Percentiles rank a stretch among this genome's conserved stretches.
Evolutionary conservation across 331 rosid species (phyloP).

Genomic region (Malus hybrid): DNA sequence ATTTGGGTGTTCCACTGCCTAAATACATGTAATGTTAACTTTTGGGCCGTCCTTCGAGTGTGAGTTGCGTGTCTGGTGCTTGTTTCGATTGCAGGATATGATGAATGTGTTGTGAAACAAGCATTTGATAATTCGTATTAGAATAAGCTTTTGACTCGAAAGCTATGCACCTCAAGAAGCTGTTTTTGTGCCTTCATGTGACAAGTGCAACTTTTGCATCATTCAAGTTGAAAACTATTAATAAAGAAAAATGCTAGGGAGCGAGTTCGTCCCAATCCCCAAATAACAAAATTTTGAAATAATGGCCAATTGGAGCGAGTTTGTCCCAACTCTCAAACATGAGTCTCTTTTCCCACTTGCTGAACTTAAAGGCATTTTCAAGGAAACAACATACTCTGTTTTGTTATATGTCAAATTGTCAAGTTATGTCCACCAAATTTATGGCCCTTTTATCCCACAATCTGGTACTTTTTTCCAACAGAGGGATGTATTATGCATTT

Average conservation of each 20-base stretch:
- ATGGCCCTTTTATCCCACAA: no score
- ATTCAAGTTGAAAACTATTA: not conserved
- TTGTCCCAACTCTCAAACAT: not conserved
- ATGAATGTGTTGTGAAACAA: not conserved
- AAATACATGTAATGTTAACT: not conserved
- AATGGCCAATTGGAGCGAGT: not conserved
- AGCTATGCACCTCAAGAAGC: not conserved
- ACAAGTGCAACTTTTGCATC: not conserved
- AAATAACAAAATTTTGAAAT: not conserved
- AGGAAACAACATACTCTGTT: not conserved
- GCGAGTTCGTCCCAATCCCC: not conserved
- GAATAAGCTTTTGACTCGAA: not conserved
- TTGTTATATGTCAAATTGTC: not conserved
- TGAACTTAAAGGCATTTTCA: not conserved
- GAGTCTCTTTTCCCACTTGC: not conserved
- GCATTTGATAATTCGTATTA: not conserved
- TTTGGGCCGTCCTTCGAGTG: not conserved
- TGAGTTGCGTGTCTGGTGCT: not conserved
- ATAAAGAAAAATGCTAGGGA: not conserved
- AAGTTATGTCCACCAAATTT: not conserved
- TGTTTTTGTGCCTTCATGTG: not conserved
- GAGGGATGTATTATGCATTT: not conserved
- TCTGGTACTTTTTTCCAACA: no score
- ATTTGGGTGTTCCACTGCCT: constrained; percentile 23
- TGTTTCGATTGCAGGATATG: not conserved